Conservation (phyloP, 139 green algal genomes). For the Penium margaritaceum region DNA sequence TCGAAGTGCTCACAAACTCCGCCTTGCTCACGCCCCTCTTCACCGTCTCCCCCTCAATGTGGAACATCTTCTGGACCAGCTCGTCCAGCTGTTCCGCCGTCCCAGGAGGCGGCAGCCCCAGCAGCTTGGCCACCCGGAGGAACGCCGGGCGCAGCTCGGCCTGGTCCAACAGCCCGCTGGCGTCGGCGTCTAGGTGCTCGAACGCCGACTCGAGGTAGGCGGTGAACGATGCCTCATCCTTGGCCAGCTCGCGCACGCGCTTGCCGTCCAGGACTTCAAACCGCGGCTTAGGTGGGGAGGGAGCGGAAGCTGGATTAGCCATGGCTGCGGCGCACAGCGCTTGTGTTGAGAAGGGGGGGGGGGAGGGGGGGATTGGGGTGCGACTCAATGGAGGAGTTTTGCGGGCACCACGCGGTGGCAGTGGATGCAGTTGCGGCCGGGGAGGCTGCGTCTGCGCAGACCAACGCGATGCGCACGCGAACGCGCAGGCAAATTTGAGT, state of each 20-base stretch:
- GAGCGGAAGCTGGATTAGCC: too few relatives aligned
- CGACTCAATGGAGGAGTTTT: too few relatives aligned
- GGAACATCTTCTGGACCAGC: neutral
- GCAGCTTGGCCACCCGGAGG: conserved; percentile 5
- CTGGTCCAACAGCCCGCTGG: neutral
- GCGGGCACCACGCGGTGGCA: too few relatives aligned
- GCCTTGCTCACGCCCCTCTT: conserved; percentile 2
- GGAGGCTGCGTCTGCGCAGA: too few relatives aligned
- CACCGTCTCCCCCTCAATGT: neutral
- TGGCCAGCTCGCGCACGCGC: conserved; percentile 18
- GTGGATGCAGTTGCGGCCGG: too few relatives aligned
- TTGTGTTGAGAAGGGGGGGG: too few relatives aligned
- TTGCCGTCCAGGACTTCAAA: conserved; percentile 21
- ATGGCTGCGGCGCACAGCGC: too few relatives aligned
- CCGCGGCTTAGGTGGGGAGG: too few relatives aligned
- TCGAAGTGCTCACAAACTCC: neutral
- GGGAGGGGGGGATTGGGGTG: too few relatives aligned
- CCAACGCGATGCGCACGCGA: too few relatives aligned
- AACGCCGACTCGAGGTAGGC: conserved; percentile 25
- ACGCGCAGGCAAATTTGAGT: too few relatives aligned
- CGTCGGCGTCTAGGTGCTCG: conserved; percentile 25
- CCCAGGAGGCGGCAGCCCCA: neutral
- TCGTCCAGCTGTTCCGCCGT: conserved; percentile 1
- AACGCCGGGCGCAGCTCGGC: conserved; percentile 25
- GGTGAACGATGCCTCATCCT: conserved; percentile 18